Evolutionary conservation across 345 rosid species (phyloP).

Genomic region (Arabis alpina): DNA sequence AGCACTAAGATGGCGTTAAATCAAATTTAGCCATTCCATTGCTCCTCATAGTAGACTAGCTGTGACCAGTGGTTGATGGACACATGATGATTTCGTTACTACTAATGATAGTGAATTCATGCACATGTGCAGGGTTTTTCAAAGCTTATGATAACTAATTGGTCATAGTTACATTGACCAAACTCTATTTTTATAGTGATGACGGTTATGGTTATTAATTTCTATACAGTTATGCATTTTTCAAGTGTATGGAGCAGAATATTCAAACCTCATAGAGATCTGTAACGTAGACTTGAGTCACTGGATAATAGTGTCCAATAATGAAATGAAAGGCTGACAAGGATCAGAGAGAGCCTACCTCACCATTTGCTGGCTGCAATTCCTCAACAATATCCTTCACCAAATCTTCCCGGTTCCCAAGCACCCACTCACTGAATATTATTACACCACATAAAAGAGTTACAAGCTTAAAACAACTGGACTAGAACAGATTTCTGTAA

Average conservation of each 20-base stretch:
- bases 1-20: not conserved
- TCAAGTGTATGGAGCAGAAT: constrained; percentile 4
- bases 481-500: constrained; percentile 3
- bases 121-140: not conserved
- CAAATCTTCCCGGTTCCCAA: constrained; percentile 93
- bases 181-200: not conserved
- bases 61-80: not conserved
- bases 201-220: not conserved
- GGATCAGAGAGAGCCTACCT: constrained; percentile 57
- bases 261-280: not conserved
- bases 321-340: constrained; percentile 13
- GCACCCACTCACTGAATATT: constrained; percentile 86
- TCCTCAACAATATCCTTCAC: constrained; percentile 80
- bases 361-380: constrained; percentile 73
- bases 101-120: not conserved
- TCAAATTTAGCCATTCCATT: constrained; percentile 8
- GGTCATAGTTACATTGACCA: constrained; percentile 7
- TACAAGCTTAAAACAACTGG: not conserved
- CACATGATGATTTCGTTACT: not conserved
- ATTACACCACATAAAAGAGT: constrained; percentile 17
- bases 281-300: constrained; percentile 2
- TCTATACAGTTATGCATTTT: constrained; percentile 1
- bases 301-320: constrained; percentile 13
- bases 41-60: not conserved
- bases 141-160: constrained; percentile 1